These are phyloP conservation scores for Drechslerella dactyloides DNA, from an alignment of 2,329 filamentous ascomycete genomes.

Conservation along the genomic window DNA sequence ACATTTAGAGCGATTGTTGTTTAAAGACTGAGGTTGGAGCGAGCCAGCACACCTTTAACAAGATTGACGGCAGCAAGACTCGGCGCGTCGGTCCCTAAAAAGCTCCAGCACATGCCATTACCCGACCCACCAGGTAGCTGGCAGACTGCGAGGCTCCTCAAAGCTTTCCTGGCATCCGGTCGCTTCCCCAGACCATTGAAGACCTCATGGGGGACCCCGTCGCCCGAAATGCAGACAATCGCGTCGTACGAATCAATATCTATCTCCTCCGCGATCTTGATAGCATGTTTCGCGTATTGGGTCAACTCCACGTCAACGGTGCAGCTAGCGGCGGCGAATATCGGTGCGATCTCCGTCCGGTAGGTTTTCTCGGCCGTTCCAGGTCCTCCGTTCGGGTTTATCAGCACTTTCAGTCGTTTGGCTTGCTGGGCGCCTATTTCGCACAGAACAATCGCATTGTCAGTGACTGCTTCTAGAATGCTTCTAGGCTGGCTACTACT, in stretches of 20 bases:
- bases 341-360: conserved; percentile 75
- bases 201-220: conserved; percentile 88
- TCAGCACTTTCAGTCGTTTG: conserved; percentile 82
- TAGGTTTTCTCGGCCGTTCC: conserved; percentile 77
- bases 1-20: not conserved
- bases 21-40: not conserved
- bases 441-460: no score
- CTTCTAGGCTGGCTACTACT: no score
- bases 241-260: conserved; percentile 84
- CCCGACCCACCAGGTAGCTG: conserved; percentile 92
- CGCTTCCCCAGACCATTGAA: conserved; percentile 89
- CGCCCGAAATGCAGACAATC: conserved; percentile 86
- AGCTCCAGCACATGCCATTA: conserved; percentile 89
- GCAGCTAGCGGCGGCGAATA: conserved; percentile 82
- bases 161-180: conserved; percentile 73
- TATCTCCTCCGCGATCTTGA: conserved; percentile 74
- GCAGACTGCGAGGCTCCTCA: conserved; percentile 78
- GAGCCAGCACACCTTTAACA: conserved; percentile 69
- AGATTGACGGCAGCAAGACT: conserved; percentile 80
- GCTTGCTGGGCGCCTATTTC: conserved; percentile 64
- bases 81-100: conserved; percentile 78
- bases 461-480: no score
- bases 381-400: conserved; percentile 90
- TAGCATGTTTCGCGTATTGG: conserved; percentile 74
- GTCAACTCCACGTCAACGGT: conserved; percentile 76